These are phyloP conservation scores for Petunia axillaris DNA, from an alignment of 257 asterid species.

Conservation along the genomic window DNA sequence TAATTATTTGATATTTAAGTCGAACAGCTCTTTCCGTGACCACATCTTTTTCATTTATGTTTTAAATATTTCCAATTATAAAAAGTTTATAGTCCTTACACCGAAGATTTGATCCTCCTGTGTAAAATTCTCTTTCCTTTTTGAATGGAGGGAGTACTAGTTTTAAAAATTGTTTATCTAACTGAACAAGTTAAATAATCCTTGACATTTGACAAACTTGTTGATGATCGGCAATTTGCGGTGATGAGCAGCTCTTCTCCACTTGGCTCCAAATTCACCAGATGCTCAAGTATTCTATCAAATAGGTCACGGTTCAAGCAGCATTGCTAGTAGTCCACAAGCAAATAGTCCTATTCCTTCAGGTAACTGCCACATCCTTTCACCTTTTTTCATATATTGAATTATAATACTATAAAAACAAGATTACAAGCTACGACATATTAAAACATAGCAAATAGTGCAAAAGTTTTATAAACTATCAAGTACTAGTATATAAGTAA, in stretches of 20 bases:
- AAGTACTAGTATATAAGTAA: no score
- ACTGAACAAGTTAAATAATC: background rate
- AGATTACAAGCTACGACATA: background rate
- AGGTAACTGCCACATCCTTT: slow-evolving; percentile 7
- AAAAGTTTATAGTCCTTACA: no score
- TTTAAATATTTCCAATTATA: no score
- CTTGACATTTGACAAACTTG: background rate
- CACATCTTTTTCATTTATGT: no score
- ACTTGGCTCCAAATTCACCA: slow-evolving; percentile 76
- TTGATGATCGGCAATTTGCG: background rate
- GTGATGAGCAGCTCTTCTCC: slow-evolving; percentile 61
- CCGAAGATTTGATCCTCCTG: no score
- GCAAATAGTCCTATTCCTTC: slow-evolving; percentile 34
- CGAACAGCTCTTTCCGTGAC: no score
- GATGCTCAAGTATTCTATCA: slow-evolving; percentile 79
- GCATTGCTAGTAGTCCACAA: slow-evolving; percentile 26
- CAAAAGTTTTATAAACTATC: background rate
- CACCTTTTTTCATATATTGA: background rate
- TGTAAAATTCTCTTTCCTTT: no score
- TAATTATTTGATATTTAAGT: no score
- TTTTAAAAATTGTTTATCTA: background rate
- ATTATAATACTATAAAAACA: background rate
- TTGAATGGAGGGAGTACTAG: background rate
- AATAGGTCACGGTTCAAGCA: slow-evolving; percentile 36
- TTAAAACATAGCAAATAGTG: background rate